Base-by-base conservation (phyloP, 352 stramenopile genomes). In the Phytopythium kandeliae region DNA sequence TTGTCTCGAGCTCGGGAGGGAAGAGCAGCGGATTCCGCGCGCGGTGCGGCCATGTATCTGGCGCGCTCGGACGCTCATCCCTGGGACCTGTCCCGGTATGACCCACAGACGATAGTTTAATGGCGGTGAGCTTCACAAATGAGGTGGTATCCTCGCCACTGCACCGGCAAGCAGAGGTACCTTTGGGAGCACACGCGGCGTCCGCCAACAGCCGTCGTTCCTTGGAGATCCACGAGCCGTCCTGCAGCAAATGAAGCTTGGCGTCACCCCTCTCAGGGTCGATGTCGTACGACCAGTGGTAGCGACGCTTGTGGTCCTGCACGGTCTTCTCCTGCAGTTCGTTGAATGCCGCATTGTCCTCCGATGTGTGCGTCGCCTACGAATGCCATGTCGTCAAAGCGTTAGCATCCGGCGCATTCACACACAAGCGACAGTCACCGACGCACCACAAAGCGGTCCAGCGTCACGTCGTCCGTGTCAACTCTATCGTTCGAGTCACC, bases 291-390 rank as follows among this genome's bases (percentile, higher is more conserved):
- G 84, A 78, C 84, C 84, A 95, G 58, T 92, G 76, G 45, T 89
- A 92, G 8, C 65, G 68, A 44, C 67, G 63, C 31, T 78, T 63
- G 57, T 95, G 84, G 24, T 78, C 74, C 52, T 78, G 68, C 13
- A 89, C 58, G 4, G 75, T 53, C 45, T 95, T 81, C 35, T 85
- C 69, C 56, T 92, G 84, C 16, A 95, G 58, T 45, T 79, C 79
- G 16, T 74, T 69, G 51, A 92, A 95, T 21, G 81, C 64, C 13
- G 78, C 74, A 45, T 95, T 95, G 63, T 95, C 84, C 49, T 95
- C 84, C 0, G 84, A 92, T 34, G 84, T 95, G 58, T 95, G 76
- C 0, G 74, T 89, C 31, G 78, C 75, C 74, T 86, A 30, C 11
- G 17, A 10, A 46, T 0, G 5, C 21, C 9, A 31, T 9, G n/a